Evolutionary conservation across 345 rosid species (phyloP), one percentile per base, ranked within the genome.

Genomic region (Zanthoxylum bungeanum): DNA sequence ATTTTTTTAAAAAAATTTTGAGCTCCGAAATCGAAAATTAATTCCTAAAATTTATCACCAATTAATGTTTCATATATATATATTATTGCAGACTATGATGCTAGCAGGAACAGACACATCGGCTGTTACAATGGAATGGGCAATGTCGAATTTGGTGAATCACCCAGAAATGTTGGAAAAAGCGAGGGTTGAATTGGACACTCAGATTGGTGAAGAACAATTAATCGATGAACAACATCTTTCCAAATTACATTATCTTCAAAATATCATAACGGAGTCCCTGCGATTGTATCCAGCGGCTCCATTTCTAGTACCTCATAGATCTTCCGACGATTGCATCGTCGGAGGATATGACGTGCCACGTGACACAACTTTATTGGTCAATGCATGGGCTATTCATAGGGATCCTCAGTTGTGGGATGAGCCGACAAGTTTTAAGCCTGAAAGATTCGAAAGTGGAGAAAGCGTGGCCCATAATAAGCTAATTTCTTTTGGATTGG

Each of bases 121-220:
- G 1, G 70, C 88, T 1, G 73, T 87, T 27, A 84, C 91, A 2
- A 25, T 89, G 39, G 88, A 83, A 73, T 86, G 93, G 93, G 88
- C 88, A 11, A 77, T 89, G 85, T 36, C 88, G 1, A 77, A 59
- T 53, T 59, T 86, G 14, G 55, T 79, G 30, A 86, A 75, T 46
- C 61, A 77, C 5, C 87, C 89, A 6, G 33, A 36, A 4, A 70
- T 57, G 3, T 28, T 85, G 49, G 64, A 34, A 16, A 86, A 86
- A 62, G 88, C 80, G 0, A 65, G 31, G 73, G 73, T 63, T 0
- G 87, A 89, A 55, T 59, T 84, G 34, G 81, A 84, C 25, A 28
- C 56, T 12, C 37, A 73, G 36, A 9, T 86, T 16, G 78, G 85
- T 27, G 70, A 24, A 5, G 75, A 79, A 8, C 56, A 62, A 4